Percentiles rank a stretch among this genome's conserved stretches.
Evolutionary conservation across 2,329 filamentous ascomycete genomes (phyloP).

Genomic region (Aspergillus fijiensis): DNA sequence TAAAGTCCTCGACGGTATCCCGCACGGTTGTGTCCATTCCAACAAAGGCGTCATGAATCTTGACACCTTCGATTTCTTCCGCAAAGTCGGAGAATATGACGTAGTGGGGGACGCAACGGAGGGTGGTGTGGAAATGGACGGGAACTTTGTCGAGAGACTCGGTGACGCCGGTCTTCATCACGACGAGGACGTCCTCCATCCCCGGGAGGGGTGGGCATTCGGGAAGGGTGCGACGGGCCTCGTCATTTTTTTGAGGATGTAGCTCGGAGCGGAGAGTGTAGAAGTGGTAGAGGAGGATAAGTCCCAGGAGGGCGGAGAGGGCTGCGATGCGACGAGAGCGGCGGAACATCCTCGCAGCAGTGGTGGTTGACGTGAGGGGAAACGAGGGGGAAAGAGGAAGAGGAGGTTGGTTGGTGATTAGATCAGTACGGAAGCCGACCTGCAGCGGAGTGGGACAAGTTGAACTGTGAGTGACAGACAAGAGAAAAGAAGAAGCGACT

Average conservation of each 20-base stretch:
- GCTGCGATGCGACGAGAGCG: conserved; percentile 41
- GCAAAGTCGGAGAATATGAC: conserved; percentile 61
- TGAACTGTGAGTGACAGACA: neutral
- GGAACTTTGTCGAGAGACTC: conserved; percentile 58
- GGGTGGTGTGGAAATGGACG: conserved; percentile 54
- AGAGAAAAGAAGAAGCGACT: neutral
- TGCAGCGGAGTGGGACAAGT: conserved; percentile 1
- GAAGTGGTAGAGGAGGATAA: conserved; percentile 58
- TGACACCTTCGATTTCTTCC: conserved; percentile 52
- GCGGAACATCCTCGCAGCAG: conserved; percentile 4
- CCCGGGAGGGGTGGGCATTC: conserved; percentile 40
- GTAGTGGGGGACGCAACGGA: conserved; percentile 56
- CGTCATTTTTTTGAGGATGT: conserved; percentile 42
- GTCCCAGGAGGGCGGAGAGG: conserved; percentile 57
- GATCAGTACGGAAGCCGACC: conserved; percentile 3
- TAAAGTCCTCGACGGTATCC: conserved; percentile 48
- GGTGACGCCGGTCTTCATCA: conserved; percentile 60
- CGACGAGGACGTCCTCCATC: conserved; percentile 55
- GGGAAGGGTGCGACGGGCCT: neutral
- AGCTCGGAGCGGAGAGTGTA: conserved; percentile 61
- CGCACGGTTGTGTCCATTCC: conserved; percentile 43
- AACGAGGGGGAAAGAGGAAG: conserved; percentile 5
- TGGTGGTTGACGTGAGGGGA: conserved; percentile 39
- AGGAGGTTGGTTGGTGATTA: neutral
- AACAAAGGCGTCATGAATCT: conserved; percentile 52